phyloP scores from a whole-genome alignment of 441 rosid species.

The Jatropha multifida region DNA sequence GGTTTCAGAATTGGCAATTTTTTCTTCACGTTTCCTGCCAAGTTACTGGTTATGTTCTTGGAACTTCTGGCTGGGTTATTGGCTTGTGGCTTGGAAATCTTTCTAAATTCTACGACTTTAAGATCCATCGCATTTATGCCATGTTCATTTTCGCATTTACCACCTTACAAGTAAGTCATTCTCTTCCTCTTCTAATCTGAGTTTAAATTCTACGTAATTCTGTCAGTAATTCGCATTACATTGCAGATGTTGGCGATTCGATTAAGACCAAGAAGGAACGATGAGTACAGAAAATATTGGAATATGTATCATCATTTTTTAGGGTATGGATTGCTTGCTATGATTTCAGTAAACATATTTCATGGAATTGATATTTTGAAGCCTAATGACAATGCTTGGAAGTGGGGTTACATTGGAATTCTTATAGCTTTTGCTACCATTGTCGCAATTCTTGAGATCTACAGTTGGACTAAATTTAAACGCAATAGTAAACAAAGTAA shows the following conservation, averaged over 20 bases:
- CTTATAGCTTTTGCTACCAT: conserved; percentile 27
- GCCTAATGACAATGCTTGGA: conserved; percentile 38
- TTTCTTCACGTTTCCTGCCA: conserved; percentile 36
- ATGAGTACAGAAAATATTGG: conserved; percentile 51
- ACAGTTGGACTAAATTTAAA: conserved; percentile 41
- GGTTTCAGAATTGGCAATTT: conserved; percentile 22
- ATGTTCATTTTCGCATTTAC: conserved; percentile 48
- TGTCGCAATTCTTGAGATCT: conserved; percentile 33
- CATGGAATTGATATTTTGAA: conserved; percentile 44
- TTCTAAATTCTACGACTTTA: conserved; percentile 38
- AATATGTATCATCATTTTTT: conserved; percentile 55
- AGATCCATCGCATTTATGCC: conserved; percentile 34
- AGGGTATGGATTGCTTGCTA: conserved; percentile 43
- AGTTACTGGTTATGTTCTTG: conserved; percentile 40
- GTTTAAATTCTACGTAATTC: too few species aligned
- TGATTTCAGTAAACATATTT: conserved; percentile 46
- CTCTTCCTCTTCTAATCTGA: neutral
- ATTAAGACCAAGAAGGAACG: conserved; percentile 30
- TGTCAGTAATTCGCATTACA: too few species aligned
- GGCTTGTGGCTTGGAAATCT: conserved; percentile 44
- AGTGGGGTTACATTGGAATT: conserved; percentile 39
- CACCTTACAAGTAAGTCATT: conserved; percentile 41
- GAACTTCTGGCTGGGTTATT: conserved; percentile 41
- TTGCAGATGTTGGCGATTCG: conserved; percentile 44
- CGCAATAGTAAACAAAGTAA: neutral